phyloP scores from a whole-genome alignment of 1,139 yeast genomes.

The Hemisphaericaspora xylofermentans region DNA sequence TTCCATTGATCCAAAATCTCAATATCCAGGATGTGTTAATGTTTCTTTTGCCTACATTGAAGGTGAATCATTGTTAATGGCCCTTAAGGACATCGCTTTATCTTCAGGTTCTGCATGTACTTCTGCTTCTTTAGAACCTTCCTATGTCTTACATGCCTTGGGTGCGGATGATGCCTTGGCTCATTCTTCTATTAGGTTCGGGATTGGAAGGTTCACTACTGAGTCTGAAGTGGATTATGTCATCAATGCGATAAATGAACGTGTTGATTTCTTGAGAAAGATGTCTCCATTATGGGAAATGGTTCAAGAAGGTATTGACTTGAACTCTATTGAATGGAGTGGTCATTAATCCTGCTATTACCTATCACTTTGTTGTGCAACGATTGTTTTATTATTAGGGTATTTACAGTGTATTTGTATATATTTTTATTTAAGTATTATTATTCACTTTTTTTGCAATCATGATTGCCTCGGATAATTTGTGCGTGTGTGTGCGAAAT shows the following conservation, averaged over 20 bases:
- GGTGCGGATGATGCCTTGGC: conserved; percentile 99
- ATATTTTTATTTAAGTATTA: neutral
- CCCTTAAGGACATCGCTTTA: conserved; percentile 92
- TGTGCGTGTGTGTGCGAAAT: too few species aligned
- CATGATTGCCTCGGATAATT: neutral
- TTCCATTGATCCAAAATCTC: conserved; percentile 53
- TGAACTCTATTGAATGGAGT: conserved; percentile 94
- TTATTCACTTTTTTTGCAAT: neutral
- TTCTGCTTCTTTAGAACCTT: conserved; percentile 96
- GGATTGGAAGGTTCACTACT: conserved; percentile 96
- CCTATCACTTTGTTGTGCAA: neutral
- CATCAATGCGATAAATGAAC: conserved; percentile 77
- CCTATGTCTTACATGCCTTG: conserved; percentile 91
- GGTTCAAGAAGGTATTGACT: conserved; percentile 98
- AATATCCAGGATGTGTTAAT: conserved; percentile 92
- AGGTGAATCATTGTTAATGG: conserved; percentile 97
- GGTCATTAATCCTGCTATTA: conserved; percentile 72
- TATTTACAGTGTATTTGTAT: conserved; percentile 4
- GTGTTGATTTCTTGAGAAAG: conserved; percentile 89
- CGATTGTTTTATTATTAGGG: neutral
- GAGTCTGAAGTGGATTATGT: conserved; percentile 95
- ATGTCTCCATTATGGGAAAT: conserved; percentile 98
- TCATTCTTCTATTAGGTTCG: conserved; percentile 94
- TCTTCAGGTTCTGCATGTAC: conserved; percentile 99
- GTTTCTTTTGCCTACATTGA: conserved; percentile 96